Evolutionary conservation across 257 asterid species (phyloP).

Genomic region (Phtheirospermum japonicum): DNA sequence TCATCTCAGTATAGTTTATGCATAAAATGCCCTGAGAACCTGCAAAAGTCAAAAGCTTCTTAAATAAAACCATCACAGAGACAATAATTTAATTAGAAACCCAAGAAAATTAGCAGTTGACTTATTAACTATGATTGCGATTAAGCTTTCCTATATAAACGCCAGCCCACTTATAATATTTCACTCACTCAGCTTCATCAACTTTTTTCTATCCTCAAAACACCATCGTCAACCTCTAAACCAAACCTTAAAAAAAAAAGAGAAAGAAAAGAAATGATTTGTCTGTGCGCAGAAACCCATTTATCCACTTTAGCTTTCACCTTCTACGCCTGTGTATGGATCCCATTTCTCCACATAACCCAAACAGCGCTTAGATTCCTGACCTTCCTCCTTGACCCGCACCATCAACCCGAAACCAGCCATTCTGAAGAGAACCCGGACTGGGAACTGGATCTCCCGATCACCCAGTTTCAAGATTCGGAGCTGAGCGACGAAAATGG

Average conservation of each 20-base stretch:
- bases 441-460: slow-evolving; percentile 38
- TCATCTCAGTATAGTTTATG: not conserved
- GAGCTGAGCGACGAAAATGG: not conserved
- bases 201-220: not conserved
- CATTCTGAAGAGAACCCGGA: not conserved
- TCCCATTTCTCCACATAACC: slow-evolving; percentile 28
- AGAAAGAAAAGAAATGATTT: slow-evolving; percentile 28
- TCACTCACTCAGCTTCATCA: not conserved
- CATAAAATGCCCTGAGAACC: no score
- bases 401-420: slow-evolving; percentile 21
- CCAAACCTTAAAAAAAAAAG: not conserved
- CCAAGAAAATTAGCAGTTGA: slow-evolving; percentile 19
- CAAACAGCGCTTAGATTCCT: slow-evolving; percentile 2
- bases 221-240: slow-evolving; percentile 1
- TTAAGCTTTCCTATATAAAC: slow-evolving; percentile 14
- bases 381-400: slow-evolving; percentile 38
- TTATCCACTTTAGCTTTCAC: slow-evolving; percentile 21
- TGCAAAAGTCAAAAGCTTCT: slow-evolving; percentile 39
- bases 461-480: slow-evolving; percentile 17
- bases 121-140: slow-evolving; percentile 11
- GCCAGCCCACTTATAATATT: not conserved
- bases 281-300: slow-evolving; percentile 27
- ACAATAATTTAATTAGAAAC: no score
- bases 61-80: no score
- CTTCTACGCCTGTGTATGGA: slow-evolving; percentile 27